Conservation (phyloP, 805 yeast genomes). For the Wickerhamomyces sydowiorum region DNA sequence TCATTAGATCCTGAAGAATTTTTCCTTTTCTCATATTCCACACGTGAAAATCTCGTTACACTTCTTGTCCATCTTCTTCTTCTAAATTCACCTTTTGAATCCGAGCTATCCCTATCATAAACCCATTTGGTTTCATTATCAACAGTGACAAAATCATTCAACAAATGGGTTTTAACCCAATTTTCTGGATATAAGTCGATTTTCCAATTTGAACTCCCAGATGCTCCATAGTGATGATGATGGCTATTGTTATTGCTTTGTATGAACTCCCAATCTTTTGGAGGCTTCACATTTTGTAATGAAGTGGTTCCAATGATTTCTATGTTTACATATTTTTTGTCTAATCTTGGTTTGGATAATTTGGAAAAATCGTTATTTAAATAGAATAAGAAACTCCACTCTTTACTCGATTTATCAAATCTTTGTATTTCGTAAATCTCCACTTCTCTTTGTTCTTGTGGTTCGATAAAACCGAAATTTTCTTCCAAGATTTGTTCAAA, state of each 20-base stretch:
- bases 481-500: constrained; percentile 37
- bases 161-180: constrained; percentile 55
- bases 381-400: constrained; percentile 63
- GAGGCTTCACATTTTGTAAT: constrained; percentile 43
- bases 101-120: constrained; percentile 45
- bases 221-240: no score
- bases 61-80: constrained; percentile 64
- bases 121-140: constrained; percentile 85
- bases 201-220: no score
- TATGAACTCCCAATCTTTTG: constrained; percentile 52
- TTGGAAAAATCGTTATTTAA: constrained; percentile 47
- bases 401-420: constrained; percentile 39
- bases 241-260: constrained; percentile 28
- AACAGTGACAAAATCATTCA: constrained; percentile 47
- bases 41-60: constrained; percentile 23
- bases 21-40: not conserved
- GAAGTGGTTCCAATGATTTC: constrained; percentile 3
- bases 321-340: not conserved
- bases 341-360: constrained; percentile 34
- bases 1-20: not conserved
- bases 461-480: constrained; percentile 33
- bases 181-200: constrained; percentile 55
- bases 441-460: constrained; percentile 42
- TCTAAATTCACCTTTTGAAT: constrained; percentile 35
- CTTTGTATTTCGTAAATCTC: constrained; percentile 67